These are phyloP conservation scores for Pulveroboletus sp. DNA, from an alignment of 768 basidiomycete genomes.

Conservation along the genomic window DNA sequence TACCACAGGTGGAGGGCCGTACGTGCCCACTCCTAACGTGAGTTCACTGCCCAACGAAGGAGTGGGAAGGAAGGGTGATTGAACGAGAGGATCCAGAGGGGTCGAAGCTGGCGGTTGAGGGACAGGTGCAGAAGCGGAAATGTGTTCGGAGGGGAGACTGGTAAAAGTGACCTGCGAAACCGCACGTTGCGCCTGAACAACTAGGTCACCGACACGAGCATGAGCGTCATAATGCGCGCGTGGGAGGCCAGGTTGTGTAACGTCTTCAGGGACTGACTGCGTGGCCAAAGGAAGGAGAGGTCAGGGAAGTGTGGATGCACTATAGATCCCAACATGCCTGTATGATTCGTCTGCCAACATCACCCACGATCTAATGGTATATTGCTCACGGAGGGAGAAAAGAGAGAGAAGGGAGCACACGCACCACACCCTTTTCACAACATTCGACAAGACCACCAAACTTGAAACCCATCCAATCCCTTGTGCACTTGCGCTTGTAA, in stretches of 20 bases:
- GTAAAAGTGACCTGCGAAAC: constrained; percentile 50
- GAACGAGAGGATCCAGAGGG: background rate
- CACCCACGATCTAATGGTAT: constrained; percentile 40
- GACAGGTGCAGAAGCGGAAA: background rate
- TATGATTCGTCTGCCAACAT: constrained; percentile 44
- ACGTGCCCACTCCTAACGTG: constrained; percentile 16
- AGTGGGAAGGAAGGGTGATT: constrained; percentile 25
- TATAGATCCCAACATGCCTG: constrained; percentile 27
- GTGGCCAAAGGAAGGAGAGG: background rate
- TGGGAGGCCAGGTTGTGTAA: constrained; percentile 73
- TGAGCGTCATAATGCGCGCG: constrained; percentile 70
- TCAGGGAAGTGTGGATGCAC: background rate
- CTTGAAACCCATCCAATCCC: constrained; percentile 74
- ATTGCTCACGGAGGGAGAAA: background rate
- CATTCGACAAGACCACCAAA: constrained; percentile 84
- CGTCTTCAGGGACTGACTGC: constrained; percentile 80
- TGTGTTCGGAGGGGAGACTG: constrained; percentile 30
- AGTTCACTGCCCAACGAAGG: constrained; percentile 32
- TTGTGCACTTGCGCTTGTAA: constrained; percentile 69
- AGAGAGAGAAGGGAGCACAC: constrained; percentile 14
- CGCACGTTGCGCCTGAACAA: constrained; percentile 57
- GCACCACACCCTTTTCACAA: constrained; percentile 70
- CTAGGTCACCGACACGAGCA: constrained; percentile 52
- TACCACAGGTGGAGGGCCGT: constrained; percentile 14
- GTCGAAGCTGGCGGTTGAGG: constrained; percentile 1